Evolutionary conservation across 208 protist species (phyloP).

Genomic region (Paratrypanosoma confusum): DNA sequence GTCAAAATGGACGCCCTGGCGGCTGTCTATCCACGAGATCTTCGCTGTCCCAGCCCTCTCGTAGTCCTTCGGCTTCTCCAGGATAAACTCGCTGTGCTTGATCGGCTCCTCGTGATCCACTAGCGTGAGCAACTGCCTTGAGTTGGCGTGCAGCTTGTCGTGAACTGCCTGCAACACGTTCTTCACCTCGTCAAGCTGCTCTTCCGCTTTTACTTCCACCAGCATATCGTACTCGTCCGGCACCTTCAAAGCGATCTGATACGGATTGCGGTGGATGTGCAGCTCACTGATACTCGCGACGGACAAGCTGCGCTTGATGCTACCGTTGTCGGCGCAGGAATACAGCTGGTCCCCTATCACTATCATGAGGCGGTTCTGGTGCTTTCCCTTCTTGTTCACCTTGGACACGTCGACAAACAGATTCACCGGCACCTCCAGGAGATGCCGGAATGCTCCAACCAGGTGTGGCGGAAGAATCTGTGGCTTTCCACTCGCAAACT

Average conservation of each 20-base stretch:
- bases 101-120: slow-evolving; percentile 1
- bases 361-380: slow-evolving; percentile 8
- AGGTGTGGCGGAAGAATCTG: slow-evolving; percentile 4
- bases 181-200: not conserved
- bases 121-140: too few species aligned
- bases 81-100: not conserved
- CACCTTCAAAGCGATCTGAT: slow-evolving; percentile 5
- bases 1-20: too few species aligned
- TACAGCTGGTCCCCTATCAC: slow-evolving; percentile 8
- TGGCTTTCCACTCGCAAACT: too few species aligned
- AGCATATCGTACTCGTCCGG: slow-evolving; percentile 12
- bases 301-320: slow-evolving; percentile 9
- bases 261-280: slow-evolving; percentile 4
- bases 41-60: too few species aligned
- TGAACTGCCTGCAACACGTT: slow-evolving; percentile 1
- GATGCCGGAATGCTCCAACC: slow-evolving; percentile 5
- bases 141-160: too few species aligned
- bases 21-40: too few species aligned
- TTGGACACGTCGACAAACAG: slow-evolving; percentile 7
- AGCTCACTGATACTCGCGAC: not conserved
- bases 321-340: slow-evolving; percentile 10
- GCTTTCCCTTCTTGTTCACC: slow-evolving; percentile 6
- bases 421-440: slow-evolving; percentile 11
- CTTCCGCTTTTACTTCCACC: not conserved
- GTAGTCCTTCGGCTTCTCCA: slow-evolving; percentile 7